These are phyloP conservation scores for Camellia sinensis DNA, from an alignment of 148 eudicot species.

Conservation along the genomic window DNA sequence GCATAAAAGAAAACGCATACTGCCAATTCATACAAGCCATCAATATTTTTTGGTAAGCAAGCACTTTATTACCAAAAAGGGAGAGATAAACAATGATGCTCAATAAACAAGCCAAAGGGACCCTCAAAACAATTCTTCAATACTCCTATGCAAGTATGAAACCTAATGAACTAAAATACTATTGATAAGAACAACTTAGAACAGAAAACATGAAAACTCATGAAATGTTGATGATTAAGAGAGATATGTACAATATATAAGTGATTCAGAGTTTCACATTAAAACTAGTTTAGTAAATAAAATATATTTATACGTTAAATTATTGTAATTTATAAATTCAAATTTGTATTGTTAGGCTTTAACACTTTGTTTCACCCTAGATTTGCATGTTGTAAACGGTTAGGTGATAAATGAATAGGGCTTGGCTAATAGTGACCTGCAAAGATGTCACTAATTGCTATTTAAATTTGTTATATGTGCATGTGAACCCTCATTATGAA, in stretches of 20 bases:
- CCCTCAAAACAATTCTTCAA: not conserved
- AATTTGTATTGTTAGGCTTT: not conserved
- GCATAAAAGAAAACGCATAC: not conserved
- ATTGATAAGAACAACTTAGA: not conserved
- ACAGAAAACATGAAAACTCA: not conserved
- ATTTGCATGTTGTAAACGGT: not conserved
- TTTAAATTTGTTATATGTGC: not conserved
- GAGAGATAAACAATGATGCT: no score
- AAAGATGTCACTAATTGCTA: not conserved
- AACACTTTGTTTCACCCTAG: not conserved
- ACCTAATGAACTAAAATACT: slow-evolving; percentile 3
- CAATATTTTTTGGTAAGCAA: no score
- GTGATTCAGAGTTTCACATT: not conserved
- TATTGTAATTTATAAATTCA: not conserved
- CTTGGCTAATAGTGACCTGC: slow-evolving; percentile 3
- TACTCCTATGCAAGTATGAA: not conserved
- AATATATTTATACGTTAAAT: not conserved
- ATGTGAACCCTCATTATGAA: not conserved
- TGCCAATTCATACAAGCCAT: not conserved
- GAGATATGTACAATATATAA: not conserved
- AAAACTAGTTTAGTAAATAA: not conserved
- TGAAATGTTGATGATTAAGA: not conserved
- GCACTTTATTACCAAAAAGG: not conserved
- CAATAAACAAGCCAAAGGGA: not conserved
- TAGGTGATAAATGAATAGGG: not conserved